Conservation (phyloP, 495 filamentous ascomycete species). For the Pseudevernia furfuracea region DNA sequence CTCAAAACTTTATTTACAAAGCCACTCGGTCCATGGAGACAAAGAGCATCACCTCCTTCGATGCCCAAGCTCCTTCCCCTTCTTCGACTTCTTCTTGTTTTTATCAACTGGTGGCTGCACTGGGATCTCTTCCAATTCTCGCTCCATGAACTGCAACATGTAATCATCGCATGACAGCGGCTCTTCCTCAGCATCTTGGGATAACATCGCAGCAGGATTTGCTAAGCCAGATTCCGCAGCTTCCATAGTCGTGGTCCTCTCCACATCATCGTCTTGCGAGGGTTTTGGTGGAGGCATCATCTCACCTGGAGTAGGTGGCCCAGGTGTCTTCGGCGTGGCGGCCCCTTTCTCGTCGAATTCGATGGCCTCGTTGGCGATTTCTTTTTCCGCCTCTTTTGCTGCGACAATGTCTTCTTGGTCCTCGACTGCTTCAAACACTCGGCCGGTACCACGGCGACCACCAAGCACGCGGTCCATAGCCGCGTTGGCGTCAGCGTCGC, state of each 20-base stretch:
- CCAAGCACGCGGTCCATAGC: constrained; percentile 86
- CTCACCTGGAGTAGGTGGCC: constrained; percentile 28
- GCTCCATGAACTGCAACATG: constrained; percentile 70
- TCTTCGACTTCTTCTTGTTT: constrained; percentile 68
- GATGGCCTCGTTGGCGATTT: constrained; percentile 74
- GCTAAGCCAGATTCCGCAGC: constrained; percentile 29
- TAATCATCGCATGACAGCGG: constrained; percentile 53
- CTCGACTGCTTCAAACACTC: constrained; percentile 79
- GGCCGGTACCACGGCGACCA: constrained; percentile 42
- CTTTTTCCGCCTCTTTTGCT: constrained; percentile 79
- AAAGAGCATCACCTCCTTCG: constrained; percentile 17
- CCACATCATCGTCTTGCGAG: constrained; percentile 39
- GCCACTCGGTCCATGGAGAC: background rate
- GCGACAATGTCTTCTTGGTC: constrained; percentile 87
- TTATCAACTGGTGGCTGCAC: constrained; percentile 74
- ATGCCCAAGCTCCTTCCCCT: constrained; percentile 53
- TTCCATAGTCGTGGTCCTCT: constrained; percentile 42
- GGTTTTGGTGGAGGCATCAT: constrained; percentile 27
- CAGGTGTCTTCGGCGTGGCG: constrained; percentile 33
- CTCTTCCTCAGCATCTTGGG: constrained; percentile 34
- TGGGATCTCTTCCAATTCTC: constrained; percentile 68
- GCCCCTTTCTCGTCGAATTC: constrained; percentile 76
- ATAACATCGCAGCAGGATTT: constrained; percentile 24
- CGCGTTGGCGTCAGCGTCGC: constrained; percentile 57
- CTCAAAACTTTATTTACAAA: background rate